These are phyloP conservation scores for Amanita fuliginea DNA, from an alignment of 768 basidiomycete species.

Conservation along the genomic window DNA sequence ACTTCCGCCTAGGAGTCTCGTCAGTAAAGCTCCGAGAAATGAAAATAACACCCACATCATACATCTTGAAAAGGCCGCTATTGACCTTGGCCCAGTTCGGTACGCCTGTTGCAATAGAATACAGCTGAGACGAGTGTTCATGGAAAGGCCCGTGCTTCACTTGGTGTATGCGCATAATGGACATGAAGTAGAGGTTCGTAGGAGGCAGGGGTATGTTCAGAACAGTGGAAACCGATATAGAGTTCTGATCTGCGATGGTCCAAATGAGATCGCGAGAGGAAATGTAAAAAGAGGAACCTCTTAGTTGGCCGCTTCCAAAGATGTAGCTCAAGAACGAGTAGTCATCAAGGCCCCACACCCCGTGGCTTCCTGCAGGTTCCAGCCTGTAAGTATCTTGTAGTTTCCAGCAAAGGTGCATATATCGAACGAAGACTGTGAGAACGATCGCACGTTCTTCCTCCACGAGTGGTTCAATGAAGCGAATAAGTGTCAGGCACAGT, in stretches of 20 bases:
- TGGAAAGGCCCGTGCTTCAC: conserved; percentile 85
- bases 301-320: conserved; percentile 83
- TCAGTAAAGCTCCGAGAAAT: background rate
- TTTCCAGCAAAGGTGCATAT: conserved; percentile 72
- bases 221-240: conserved; percentile 54
- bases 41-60: conserved; percentile 45
- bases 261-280: conserved; percentile 7
- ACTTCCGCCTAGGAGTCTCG: conserved; percentile 61
- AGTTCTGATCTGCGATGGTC: conserved; percentile 39
- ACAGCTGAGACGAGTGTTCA: conserved; percentile 85
- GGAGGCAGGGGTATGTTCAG: conserved; percentile 45
- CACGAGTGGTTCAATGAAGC: conserved; percentile 46
- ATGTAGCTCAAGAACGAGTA: conserved; percentile 83
- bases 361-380: conserved; percentile 95
- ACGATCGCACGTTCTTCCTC: conserved; percentile 52
- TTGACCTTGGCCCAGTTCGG: conserved; percentile 89
- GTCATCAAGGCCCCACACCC: conserved; percentile 97
- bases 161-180: conserved; percentile 64
- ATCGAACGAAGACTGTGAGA: conserved; percentile 62
- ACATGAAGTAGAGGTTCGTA: conserved; percentile 75
- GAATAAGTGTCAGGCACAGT: conserved; percentile 55
- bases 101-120: conserved; percentile 81
- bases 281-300: conserved; percentile 32
- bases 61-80: conserved; percentile 91
- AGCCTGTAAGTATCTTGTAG: conserved; percentile 84